Evolutionary conservation across 2,329 filamentous ascomycete genomes (phyloP), one percentile per base, ranked within the genome.

Genomic region (Cryphonectria japonica): DNA sequence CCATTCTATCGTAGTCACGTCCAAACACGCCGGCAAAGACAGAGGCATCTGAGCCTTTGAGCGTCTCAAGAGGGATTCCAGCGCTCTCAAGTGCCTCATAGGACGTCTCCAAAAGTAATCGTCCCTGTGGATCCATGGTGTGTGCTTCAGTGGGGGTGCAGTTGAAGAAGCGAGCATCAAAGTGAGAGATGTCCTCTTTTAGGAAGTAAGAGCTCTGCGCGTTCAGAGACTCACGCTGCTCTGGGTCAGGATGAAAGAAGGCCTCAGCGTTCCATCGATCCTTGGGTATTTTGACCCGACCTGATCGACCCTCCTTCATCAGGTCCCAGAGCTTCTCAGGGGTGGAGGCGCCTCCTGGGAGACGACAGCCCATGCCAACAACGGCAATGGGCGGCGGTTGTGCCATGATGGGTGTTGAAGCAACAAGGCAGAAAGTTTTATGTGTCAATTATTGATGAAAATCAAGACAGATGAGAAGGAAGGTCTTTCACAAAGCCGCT

Each of bases 21-120:
- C 50, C 66, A 11, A 67, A 66, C 1, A 74, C 76, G 5, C 78
- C 80, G 3, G 78, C 75, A 37, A 78, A 81, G 6, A 80, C 78
- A 9, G 76, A 78, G 2, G 78, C 76, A n/a, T 78, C 77, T 11
- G 71, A 75, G 0, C 79, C 80, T 3, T 74, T 70, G 19, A 81
- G 68, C 8, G 68, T 43, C 50, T 80, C 76, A 19, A 76, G 74
- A 0, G 78, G 76, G 4, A 79, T 73, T 2, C 80, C 80, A 3
- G 78, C 78, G 39, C 76, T 76, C 68, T 82, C 79, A 8, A 81
- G 72, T 0, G 78, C 78, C 69, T 82, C 80, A 61, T 79, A 81
- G 0, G 78, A 74, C 16, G 76, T 77, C 69, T 82, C 79, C 11
- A 80, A 73, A 13, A 79, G 72, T 26, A 80, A 69, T 0, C 78